phyloP scores from a whole-genome alignment of 1,284 basidiomycete genomes.

The Ustilago curta region DNA sequence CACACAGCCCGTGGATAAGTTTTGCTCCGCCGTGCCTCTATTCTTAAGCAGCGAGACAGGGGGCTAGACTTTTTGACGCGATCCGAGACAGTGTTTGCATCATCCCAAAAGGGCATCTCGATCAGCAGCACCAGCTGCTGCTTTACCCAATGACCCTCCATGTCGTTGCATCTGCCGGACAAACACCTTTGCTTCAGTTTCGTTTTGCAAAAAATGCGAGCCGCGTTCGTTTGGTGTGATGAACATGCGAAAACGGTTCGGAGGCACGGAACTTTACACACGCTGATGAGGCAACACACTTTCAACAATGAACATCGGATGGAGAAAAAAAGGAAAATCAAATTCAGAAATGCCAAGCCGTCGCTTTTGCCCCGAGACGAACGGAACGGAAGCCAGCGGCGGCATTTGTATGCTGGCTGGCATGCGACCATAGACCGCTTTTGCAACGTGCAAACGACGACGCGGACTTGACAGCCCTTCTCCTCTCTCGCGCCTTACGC shows the following conservation, averaged over 20 bases:
- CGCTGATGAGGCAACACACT: too few relatives aligned
- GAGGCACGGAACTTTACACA: too few relatives aligned
- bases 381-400: constrained; percentile 4
- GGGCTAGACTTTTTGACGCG: background rate
- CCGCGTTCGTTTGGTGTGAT: background rate
- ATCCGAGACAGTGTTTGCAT: background rate
- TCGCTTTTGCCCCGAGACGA: background rate
- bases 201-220: background rate
- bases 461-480: too few relatives aligned
- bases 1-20: too few relatives aligned
- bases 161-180: too few relatives aligned
- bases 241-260: background rate
- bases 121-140: background rate
- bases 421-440: background rate
- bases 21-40: too few relatives aligned
- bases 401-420: constrained; percentile 1
- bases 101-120: background rate
- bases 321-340: background rate
- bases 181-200: background rate
- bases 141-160: too few relatives aligned
- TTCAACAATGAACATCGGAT: background rate
- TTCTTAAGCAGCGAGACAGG: background rate
- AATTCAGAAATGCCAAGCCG: constrained; percentile 2
- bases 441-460: too few relatives aligned
- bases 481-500: background rate